Percentiles rank a stretch among this genome's conserved stretches.
These are phyloP conservation scores for Turnera subulata DNA, from an alignment of 345 rosid genomes.

Conservation along the genomic window DNA sequence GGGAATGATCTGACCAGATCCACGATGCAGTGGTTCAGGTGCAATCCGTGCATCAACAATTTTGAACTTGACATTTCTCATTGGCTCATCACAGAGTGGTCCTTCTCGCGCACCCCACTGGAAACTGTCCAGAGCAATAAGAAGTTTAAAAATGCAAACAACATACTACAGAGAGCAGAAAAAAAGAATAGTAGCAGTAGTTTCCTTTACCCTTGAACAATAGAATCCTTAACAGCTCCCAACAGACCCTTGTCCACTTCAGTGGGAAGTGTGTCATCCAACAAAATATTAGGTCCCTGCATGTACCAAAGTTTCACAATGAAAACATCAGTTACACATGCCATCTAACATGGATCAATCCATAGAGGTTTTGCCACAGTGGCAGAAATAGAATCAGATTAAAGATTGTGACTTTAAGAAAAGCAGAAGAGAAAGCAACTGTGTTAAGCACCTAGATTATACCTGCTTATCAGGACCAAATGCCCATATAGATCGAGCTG, in stretches of 20 bases:
- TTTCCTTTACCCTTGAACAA: slow-evolving; percentile 78
- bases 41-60: slow-evolving; percentile 97
- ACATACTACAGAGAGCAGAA: slow-evolving; percentile 2
- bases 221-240: slow-evolving; percentile 83
- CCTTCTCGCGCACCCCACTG: slow-evolving; percentile 99
- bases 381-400: too few relatives aligned
- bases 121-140: slow-evolving; percentile 45
- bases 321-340: not conserved
- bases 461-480: slow-evolving; percentile 99
- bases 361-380: too few relatives aligned
- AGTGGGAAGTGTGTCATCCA: slow-evolving; percentile 92
- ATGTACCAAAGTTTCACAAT: slow-evolving; percentile 7
- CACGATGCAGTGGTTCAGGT: slow-evolving; percentile 80
- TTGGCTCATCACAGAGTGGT: slow-evolving; percentile 96
- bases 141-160: slow-evolving; percentile 11
- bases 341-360: not conserved
- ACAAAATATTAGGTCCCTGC: slow-evolving; percentile 88
- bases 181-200: slow-evolving; percentile 3
- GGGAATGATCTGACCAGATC: slow-evolving; percentile 98
- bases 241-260: slow-evolving; percentile 90
- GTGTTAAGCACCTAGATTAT: not conserved
- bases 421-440: not conserved
- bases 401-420: not conserved
- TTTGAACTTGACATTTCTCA: slow-evolving; percentile 93
- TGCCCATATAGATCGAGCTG: slow-evolving; percentile 97